Percentiles rank a stretch among this genome's conserved stretches.
These are phyloP conservation scores for Fusarium caatingaense DNA, from an alignment of 2,329 filamentous ascomycete genomes.

Conservation along the genomic window DNA sequence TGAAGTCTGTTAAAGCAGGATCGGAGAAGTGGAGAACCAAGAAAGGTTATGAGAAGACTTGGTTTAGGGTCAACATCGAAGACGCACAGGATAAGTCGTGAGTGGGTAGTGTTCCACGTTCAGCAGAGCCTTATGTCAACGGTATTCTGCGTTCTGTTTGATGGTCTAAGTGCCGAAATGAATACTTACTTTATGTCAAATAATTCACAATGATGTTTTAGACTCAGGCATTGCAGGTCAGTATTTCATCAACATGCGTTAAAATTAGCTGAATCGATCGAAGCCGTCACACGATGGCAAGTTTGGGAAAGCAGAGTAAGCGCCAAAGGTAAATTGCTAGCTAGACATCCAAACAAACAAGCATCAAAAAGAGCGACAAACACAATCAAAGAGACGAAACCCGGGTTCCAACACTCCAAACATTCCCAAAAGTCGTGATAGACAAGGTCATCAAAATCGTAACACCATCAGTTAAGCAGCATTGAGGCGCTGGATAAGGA, in stretches of 20 bases:
- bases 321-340: background rate
- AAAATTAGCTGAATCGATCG: background rate
- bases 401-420: background rate
- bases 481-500: conserved; percentile 26
- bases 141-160: background rate
- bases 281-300: background rate
- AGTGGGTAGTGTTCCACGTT: background rate
- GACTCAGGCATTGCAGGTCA: background rate
- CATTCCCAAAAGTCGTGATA: background rate
- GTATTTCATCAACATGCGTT: background rate
- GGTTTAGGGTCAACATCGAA: conserved; percentile 2
- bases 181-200: background rate
- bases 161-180: background rate
- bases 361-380: background rate
- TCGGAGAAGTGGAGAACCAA: conserved; percentile 40
- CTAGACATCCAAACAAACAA: background rate
- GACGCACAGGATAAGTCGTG: background rate
- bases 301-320: background rate
- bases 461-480: conserved; percentile 1
- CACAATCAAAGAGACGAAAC: background rate
- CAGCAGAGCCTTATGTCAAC: background rate
- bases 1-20: conserved; percentile 16
- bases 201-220: background rate
- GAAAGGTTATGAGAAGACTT: conserved; percentile 21
- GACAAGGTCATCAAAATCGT: background rate